phyloP scores from a whole-genome alignment of 495 filamentous ascomycete species.

The Aspergillus ellipticus region DNA sequence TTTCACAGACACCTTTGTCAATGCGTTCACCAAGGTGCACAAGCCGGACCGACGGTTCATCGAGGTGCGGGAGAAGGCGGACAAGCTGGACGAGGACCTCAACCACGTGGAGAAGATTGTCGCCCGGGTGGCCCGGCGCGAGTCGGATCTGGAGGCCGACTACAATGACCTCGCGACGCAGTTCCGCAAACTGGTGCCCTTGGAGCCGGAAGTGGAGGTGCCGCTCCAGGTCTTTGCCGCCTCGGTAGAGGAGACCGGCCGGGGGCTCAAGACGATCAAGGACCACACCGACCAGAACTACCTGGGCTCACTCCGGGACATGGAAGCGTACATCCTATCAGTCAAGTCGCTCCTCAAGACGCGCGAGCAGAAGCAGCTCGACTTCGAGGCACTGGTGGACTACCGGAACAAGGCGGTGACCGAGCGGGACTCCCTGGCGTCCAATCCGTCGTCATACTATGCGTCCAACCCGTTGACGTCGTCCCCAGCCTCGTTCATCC shows the following conservation, averaged over 20 bases:
- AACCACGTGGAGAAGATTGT: conserved; percentile 91
- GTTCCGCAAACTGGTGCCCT: conserved; percentile 82
- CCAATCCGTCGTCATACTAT: conserved; percentile 55
- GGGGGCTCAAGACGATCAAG: conserved; percentile 69
- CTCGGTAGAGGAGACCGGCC: conserved; percentile 76
- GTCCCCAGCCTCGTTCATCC: conserved; percentile 80
- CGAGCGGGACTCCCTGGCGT: conserved; percentile 82
- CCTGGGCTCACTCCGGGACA: conserved; percentile 82
- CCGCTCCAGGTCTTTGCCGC: conserved; percentile 80
- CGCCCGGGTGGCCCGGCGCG: conserved; percentile 79
- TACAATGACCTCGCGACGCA: conserved; percentile 86
- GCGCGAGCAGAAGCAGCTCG: conserved; percentile 94
- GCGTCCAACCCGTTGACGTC: conserved; percentile 57
- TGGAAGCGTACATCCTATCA: conserved; percentile 84
- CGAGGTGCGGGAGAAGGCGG: conserved; percentile 86
- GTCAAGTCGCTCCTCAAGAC: conserved; percentile 86
- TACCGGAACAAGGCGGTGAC: conserved; percentile 85
- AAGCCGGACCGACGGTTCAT: conserved; percentile 94
- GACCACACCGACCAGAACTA: conserved; percentile 97
- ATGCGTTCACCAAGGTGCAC: conserved; percentile 93
- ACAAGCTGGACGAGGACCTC: conserved; percentile 94
- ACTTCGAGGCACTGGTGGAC: conserved; percentile 92
- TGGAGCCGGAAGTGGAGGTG: conserved; percentile 85
- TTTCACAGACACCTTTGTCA: conserved; percentile 94
- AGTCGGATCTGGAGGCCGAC: conserved; percentile 84